These are phyloP conservation scores for Sporothrix luriei DNA, from an alignment of 2,329 filamentous ascomycete genomes.

Conservation along the genomic window DNA sequence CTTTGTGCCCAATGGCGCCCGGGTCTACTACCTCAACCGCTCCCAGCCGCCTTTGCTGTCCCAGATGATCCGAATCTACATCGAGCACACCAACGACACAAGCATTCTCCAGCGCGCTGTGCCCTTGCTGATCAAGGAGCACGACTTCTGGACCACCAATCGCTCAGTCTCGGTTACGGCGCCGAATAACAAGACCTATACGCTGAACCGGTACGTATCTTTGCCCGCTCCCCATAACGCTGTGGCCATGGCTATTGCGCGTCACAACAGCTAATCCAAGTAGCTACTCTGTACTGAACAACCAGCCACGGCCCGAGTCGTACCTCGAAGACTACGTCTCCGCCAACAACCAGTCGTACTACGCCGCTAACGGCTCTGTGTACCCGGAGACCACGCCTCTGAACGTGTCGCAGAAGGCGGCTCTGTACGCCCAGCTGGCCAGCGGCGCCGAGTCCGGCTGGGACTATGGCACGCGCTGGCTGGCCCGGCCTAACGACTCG, in stretches of 20 bases:
- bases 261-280: background rate
- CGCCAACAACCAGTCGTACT: slow-evolving; percentile 67
- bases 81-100: slow-evolving; percentile 66
- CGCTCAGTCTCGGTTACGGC: slow-evolving; percentile 58
- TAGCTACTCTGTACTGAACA: slow-evolving; percentile 64
- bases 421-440: slow-evolving; percentile 64
- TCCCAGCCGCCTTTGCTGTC: slow-evolving; percentile 68
- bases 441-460: slow-evolving; percentile 67
- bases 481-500: slow-evolving; percentile 60
- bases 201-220: slow-evolving; percentile 55
- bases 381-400: slow-evolving; percentile 57
- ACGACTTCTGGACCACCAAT: slow-evolving; percentile 65
- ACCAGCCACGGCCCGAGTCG: slow-evolving; percentile 67
- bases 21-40: slow-evolving; percentile 66
- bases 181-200: slow-evolving; percentile 52
- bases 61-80: slow-evolving; percentile 66
- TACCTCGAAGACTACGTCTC: slow-evolving; percentile 67
- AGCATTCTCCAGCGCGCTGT: slow-evolving; percentile 62
- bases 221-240: background rate
- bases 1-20: slow-evolving; percentile 69
- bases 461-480: slow-evolving; percentile 65
- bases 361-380: slow-evolving; percentile 59
- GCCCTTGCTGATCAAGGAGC: slow-evolving; percentile 64
- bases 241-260: too few species aligned
- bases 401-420: slow-evolving; percentile 54